These are phyloP conservation scores for Candida montana DNA, from an alignment of 805 yeast genomes.

Conservation along the genomic window DNA sequence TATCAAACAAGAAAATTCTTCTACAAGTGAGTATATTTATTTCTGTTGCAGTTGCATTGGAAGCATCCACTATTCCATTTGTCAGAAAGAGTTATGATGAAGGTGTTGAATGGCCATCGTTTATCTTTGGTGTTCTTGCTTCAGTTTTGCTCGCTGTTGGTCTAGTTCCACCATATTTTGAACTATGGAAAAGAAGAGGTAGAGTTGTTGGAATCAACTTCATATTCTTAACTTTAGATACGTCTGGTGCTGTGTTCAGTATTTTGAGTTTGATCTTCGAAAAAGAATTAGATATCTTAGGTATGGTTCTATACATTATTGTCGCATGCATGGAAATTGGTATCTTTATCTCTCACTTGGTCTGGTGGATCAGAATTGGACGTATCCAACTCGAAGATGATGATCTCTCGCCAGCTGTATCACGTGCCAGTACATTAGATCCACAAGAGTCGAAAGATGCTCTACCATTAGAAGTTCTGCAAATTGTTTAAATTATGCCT, in stretches of 20 bases:
- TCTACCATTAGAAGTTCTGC: no score
- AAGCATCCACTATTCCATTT: constrained; percentile 68
- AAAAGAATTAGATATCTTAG: constrained; percentile 70
- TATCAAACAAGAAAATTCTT: constrained; percentile 32
- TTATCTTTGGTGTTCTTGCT: constrained; percentile 77
- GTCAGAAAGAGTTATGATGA: constrained; percentile 50
- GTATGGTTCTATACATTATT: constrained; percentile 67
- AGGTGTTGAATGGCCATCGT: constrained; percentile 66
- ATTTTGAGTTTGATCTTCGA: constrained; percentile 58
- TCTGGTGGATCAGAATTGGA: constrained; percentile 57
- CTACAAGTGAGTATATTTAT: constrained; percentile 34
- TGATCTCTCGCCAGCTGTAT: background rate
- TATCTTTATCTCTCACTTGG: constrained; percentile 59
- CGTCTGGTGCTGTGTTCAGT: constrained; percentile 78
- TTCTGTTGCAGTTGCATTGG: constrained; percentile 48
- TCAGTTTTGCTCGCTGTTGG: constrained; percentile 72
- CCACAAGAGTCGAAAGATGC: background rate
- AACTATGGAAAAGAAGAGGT: constrained; percentile 73
- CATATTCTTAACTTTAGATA: constrained; percentile 67
- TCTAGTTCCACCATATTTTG: constrained; percentile 83
- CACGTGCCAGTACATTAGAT: background rate
- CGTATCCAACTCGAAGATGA: constrained; percentile 16
- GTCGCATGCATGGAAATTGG: constrained; percentile 77
- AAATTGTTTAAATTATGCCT: background rate
- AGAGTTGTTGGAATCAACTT: constrained; percentile 88